These are phyloP conservation scores for Cladophialophora chaetospira DNA, from an alignment of 2,329 filamentous ascomycete genomes.

Conservation along the genomic window DNA sequence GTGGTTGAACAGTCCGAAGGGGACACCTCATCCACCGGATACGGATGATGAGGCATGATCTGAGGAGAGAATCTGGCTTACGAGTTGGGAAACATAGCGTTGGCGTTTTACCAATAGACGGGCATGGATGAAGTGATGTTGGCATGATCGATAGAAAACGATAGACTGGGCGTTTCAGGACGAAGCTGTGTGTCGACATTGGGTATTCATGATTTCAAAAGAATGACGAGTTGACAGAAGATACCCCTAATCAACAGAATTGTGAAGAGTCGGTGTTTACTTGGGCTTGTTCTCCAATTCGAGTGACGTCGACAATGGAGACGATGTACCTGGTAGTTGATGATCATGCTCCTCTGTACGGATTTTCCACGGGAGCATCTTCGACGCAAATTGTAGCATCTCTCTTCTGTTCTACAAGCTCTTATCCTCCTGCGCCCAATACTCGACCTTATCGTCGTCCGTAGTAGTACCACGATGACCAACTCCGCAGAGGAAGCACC, in stretches of 20 bases:
- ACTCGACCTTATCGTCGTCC: background rate
- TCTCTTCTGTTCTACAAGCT: too few relatives aligned
- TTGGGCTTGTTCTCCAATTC: too few relatives aligned
- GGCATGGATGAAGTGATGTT: background rate
- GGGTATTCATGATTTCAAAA: background rate
- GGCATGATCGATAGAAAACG: background rate
- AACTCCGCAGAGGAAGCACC: background rate
- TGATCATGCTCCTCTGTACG: too few relatives aligned
- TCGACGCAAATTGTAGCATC: too few relatives aligned
- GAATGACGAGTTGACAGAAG: background rate
- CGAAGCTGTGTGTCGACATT: background rate
- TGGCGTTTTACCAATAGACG: conserved; percentile 16
- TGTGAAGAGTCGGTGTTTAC: too few relatives aligned
- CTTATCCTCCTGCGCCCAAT: background rate
- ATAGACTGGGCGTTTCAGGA: background rate
- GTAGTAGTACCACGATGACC: background rate
- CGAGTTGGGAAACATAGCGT: conserved; percentile 16
- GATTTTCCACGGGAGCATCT: too few relatives aligned
- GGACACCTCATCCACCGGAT: conserved; percentile 73
- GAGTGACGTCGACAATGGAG: too few relatives aligned
- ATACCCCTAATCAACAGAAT: too few relatives aligned
- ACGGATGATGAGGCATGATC: conserved; percentile 70
- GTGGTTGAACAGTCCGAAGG: conserved; percentile 83
- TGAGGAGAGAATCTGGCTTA: background rate
- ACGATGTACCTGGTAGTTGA: too few relatives aligned